Evolutionary conservation across 2,329 filamentous ascomycete species (phyloP).

Genomic region (Microthyrium microscopicum): DNA sequence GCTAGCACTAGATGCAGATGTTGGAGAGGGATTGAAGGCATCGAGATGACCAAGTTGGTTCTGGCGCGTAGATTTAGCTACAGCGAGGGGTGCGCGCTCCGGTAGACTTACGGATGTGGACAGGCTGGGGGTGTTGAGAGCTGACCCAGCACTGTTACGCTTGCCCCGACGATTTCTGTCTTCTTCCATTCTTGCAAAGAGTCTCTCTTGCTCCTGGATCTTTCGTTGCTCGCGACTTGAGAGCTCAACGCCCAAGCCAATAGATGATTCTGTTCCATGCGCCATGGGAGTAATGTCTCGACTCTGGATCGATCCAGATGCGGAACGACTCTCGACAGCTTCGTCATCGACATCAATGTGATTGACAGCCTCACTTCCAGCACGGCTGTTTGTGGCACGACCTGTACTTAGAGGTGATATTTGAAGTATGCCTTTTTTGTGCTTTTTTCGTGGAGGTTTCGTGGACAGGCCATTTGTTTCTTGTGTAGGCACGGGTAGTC

Average conservation of each 20-base stretch:
- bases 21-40: constrained; percentile 15
- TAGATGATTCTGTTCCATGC: constrained; percentile 22
- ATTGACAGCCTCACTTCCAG: constrained; percentile 39
- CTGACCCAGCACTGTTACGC: constrained; percentile 37
- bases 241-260: constrained; percentile 30
- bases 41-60: constrained; percentile 21
- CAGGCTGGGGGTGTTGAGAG: constrained; percentile 32
- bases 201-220: constrained; percentile 43
- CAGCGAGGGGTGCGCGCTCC: constrained; percentile 5
- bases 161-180: constrained; percentile 38
- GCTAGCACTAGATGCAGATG: constrained; percentile 13
- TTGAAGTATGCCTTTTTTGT: constrained; percentile 31
- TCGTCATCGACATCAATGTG: constrained; percentile 37
- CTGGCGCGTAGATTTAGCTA: constrained; percentile 9
- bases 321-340: constrained; percentile 37
- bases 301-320: constrained; percentile 40
- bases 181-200: constrained; percentile 43
- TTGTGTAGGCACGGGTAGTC: constrained; percentile 11
- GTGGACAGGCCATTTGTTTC: constrained; percentile 11
- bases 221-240: constrained; percentile 47
- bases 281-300: constrained; percentile 44
- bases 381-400: constrained; percentile 38
- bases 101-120: constrained; percentile 18
- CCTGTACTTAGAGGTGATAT: constrained; percentile 38
- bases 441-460: constrained; percentile 20